These are phyloP conservation scores for Cystobasidium slooffiae DNA, from an alignment of 1,284 basidiomycete species.

Conservation along the genomic window DNA sequence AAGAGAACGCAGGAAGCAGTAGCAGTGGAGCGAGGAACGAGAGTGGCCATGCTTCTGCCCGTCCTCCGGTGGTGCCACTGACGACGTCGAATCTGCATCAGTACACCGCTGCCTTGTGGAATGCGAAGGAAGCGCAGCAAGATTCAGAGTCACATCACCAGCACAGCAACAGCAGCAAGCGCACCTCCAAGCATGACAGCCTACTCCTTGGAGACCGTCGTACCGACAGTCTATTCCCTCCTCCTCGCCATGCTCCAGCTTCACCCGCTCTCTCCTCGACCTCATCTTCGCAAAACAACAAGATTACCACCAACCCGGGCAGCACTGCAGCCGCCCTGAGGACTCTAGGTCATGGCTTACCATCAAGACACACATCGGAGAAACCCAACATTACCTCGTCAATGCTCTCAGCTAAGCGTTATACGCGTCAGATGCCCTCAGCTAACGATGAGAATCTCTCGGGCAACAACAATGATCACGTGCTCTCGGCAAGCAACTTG, in stretches of 20 bases:
- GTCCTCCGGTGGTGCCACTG: slow-evolving; percentile 31
- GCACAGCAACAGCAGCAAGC: background rate
- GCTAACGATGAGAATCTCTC: background rate
- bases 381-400: background rate
- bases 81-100: slow-evolving; percentile 42
- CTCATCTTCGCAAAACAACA: background rate
- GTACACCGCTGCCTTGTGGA: slow-evolving; percentile 4
- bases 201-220: no score
- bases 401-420: slow-evolving; percentile 27
- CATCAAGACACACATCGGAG: background rate
- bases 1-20: no score
- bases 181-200: no score
- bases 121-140: background rate
- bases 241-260: background rate
- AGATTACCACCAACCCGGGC: no score
- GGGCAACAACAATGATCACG: slow-evolving; percentile 20
- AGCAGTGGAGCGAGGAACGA: background rate
- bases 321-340: no score
- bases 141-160: background rate
- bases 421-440: slow-evolving; percentile 40
- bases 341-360: slow-evolving; percentile 10
- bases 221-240: background rate
- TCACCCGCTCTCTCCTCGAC: background rate
- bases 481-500: slow-evolving; percentile 32
- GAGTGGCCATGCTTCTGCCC: background rate